Conservation (phyloP, 176 grass and related monocot species). For the Triticum monococcum region DNA sequence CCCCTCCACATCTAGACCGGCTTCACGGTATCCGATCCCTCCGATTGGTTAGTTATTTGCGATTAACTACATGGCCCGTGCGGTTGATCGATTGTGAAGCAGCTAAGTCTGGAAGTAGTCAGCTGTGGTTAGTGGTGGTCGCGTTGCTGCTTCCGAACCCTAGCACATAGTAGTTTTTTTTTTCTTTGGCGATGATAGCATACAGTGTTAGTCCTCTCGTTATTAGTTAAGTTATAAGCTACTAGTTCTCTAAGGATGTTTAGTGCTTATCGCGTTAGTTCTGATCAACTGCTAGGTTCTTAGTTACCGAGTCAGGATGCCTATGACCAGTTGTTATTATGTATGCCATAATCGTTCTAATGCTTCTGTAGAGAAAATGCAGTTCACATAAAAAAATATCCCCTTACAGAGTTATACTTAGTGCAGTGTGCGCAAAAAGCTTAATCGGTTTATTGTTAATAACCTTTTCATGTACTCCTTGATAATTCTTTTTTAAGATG, state of each 20-base stretch:
- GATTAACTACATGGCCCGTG: neutral
- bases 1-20: neutral
- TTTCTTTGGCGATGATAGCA: neutral
- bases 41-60: neutral
- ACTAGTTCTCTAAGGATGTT: neutral
- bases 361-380: neutral
- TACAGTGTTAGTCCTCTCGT: neutral
- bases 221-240: neutral
- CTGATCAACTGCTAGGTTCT: neutral
- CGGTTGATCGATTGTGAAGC: neutral
- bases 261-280: neutral
- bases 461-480: neutral
- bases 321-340: neutral
- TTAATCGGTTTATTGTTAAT: neutral
- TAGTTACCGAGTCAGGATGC: neutral
- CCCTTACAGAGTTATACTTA: too few relatives aligned
- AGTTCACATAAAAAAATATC: neutral
- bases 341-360: neutral
- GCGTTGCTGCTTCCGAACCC: slow-evolving; percentile 5
- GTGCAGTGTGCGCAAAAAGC: neutral
- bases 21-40: neutral
- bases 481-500: neutral
- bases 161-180: neutral
- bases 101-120: neutral
- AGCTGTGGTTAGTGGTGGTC: neutral